Base-by-base conservation (phyloP, 2,329 filamentous ascomycete species). In the Pseudogymnoascus sp. region DNA sequence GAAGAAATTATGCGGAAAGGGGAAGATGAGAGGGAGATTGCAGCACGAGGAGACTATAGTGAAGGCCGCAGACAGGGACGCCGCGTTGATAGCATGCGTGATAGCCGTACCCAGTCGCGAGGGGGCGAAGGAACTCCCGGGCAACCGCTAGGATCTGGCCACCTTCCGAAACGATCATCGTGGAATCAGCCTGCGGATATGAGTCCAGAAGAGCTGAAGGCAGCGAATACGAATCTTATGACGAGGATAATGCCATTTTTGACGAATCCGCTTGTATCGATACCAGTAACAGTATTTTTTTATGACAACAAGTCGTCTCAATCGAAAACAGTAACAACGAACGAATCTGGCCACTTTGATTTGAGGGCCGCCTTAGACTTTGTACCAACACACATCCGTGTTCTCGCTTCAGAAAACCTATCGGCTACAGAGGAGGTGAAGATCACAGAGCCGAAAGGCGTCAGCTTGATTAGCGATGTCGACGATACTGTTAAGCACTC, bases 401-500 rank as follows among this genome's bases (percentile, higher is more conserved):
- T 99, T 1, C 77, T 99, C 16, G 93, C 91, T 5, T 92, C 89
- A 11, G 92, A 97, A 70, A 83, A 87, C 63, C 79, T 99, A 3
- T 96, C 92, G 14, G 87, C 87, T 0, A 91, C 88, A 1, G 89
- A 94, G 66, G 83, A 90, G 62, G 82, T 99, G 49, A 81, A 85
- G 41, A 78, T 97, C 60, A 92, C 89, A 3, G 88, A 93, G 63
- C 84, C 89, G 0, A 80, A 78, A 21, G 94, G 94, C 41, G 83
- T 99, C 65, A 97, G 92, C 73, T 72, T 99, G 63, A 97, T 99
- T 73, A 97, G 91, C 72, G 94, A 99, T 72, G 94, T 99, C 66
- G 94, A 99, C 71, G 94, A 99, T 74, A 99, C 94, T 0, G 88
- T 99, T 72, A 99, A 99, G 74, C 89, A 92, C 69, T 97, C 94